phyloP scores from a whole-genome alignment of 2,329 filamentous ascomycete genomes.

The Nannizziopsis arthrosporioides region DNA sequence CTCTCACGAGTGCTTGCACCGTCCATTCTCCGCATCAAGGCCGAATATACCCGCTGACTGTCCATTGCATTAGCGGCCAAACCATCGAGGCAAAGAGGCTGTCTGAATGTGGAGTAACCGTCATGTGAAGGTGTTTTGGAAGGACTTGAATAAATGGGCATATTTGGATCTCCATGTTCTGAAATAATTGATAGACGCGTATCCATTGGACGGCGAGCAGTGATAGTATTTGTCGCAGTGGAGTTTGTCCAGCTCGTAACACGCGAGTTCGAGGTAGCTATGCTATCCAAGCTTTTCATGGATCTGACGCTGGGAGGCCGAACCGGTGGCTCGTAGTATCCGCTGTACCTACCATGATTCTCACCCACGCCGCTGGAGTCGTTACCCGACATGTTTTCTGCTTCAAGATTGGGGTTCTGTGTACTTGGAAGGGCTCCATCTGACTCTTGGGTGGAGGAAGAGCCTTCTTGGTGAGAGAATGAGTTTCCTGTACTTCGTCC shows the following conservation, averaged over 20 bases:
- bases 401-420: background rate
- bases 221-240: constrained; percentile 32
- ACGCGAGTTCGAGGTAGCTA: constrained; percentile 30
- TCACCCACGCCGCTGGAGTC: background rate
- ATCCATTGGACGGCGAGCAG: constrained; percentile 23
- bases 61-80: constrained; percentile 17
- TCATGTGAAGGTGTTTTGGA: constrained; percentile 16
- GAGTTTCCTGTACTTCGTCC: constrained; percentile 22
- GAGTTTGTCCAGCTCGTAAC: constrained; percentile 42
- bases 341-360: background rate
- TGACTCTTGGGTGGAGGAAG: constrained; percentile 17
- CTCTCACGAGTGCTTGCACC: constrained; percentile 11
- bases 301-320: constrained; percentile 17
- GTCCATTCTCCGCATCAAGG: constrained; percentile 24
- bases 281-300: constrained; percentile 25
- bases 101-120: constrained; percentile 22
- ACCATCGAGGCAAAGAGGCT: constrained; percentile 17
- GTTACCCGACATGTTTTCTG: background rate
- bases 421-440: constrained; percentile 16
- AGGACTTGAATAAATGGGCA: constrained; percentile 16
- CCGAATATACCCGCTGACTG: constrained; percentile 25
- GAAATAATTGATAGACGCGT: constrained; percentile 35
- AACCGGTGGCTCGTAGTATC: background rate
- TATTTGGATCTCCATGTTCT: constrained; percentile 28
- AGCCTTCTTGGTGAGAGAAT: constrained; percentile 20